Evolutionary conservation across 2,329 filamentous ascomycete genomes (phyloP).

Genomic region (Nemania sp.): DNA sequence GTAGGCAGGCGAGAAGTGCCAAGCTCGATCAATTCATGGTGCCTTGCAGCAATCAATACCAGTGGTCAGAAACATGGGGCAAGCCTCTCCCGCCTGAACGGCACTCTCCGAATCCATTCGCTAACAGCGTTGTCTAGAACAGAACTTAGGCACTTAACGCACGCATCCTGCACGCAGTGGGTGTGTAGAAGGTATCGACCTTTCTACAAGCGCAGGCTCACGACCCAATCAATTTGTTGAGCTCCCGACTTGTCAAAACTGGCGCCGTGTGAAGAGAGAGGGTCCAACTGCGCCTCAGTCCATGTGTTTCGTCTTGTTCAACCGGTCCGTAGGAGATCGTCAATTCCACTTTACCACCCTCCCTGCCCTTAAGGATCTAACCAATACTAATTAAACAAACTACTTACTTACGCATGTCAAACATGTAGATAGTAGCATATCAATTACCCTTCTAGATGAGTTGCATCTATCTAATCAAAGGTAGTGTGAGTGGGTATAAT

Average conservation of each 20-base stretch:
- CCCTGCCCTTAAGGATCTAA: neutral
- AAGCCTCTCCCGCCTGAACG: neutral
- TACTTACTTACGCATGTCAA: neutral
- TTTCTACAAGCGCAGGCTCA: neutral
- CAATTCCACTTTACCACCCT: neutral
- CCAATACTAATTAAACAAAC: neutral
- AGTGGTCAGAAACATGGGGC: neutral
- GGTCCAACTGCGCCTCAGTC: conserved; percentile 34
- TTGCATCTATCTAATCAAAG: too few species aligned
- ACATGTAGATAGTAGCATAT: neutral
- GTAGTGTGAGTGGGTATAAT: too few species aligned
- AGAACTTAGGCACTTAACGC: too few species aligned
- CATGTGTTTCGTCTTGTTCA: conserved; percentile 30
- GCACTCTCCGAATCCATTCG: conserved; percentile 14
- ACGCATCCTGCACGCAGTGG: too few species aligned
- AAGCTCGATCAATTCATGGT: neutral
- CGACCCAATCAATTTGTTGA: conserved; percentile 33
- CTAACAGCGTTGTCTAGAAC: conserved; percentile 4
- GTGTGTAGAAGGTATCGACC: neutral
- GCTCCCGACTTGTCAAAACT: conserved; percentile 12
- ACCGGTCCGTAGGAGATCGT: conserved; percentile 8
- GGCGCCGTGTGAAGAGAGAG: conserved; percentile 1
- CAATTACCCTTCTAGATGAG: neutral
- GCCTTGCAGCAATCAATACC: neutral
- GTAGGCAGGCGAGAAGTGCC: neutral